phyloP scores from a whole-genome alignment of 805 yeast genomes.

The Lipomyces yamanashiensis region DNA sequence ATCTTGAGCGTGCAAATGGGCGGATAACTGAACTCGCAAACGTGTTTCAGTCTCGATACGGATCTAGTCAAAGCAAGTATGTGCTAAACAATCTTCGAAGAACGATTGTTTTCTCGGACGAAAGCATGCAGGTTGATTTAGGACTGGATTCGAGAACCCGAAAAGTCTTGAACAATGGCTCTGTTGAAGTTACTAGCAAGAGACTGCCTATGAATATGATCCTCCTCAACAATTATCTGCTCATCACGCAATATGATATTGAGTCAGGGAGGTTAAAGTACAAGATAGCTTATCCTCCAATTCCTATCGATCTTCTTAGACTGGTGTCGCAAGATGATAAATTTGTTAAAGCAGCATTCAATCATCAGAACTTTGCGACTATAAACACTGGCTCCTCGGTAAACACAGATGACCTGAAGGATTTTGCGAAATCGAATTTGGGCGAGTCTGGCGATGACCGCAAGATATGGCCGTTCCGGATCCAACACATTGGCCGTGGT shows the following conservation, averaged over 20 bases:
- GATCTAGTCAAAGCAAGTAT: constrained; percentile 57
- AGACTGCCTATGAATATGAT: constrained; percentile 51
- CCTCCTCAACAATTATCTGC: constrained; percentile 69
- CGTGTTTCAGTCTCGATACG: constrained; percentile 63
- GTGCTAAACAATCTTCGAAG: constrained; percentile 58
- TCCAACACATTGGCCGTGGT: constrained; percentile 45
- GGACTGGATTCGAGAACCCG: constrained; percentile 60
- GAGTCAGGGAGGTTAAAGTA: constrained; percentile 36
- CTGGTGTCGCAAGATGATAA: constrained; percentile 56
- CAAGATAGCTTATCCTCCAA: constrained; percentile 40
- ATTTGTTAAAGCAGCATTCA: constrained; percentile 19
- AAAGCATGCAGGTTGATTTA: constrained; percentile 53
- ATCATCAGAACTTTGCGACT: neutral
- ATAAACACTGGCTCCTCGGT: constrained; percentile 1
- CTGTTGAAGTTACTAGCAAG: constrained; percentile 44
- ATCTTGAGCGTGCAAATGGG: constrained; percentile 58
- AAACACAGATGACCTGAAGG: neutral
- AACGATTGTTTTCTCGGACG: constrained; percentile 59
- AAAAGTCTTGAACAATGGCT: constrained; percentile 62
- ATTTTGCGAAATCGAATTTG: neutral
- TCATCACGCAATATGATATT: constrained; percentile 44
- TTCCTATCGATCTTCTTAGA: constrained; percentile 57
- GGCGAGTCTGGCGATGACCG: neutral
- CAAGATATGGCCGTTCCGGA: constrained; percentile 43
- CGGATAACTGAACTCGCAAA: constrained; percentile 59